These are phyloP conservation scores for Eutypella sp. DNA, from an alignment of 2,329 filamentous ascomycete species.

Conservation along the genomic window DNA sequence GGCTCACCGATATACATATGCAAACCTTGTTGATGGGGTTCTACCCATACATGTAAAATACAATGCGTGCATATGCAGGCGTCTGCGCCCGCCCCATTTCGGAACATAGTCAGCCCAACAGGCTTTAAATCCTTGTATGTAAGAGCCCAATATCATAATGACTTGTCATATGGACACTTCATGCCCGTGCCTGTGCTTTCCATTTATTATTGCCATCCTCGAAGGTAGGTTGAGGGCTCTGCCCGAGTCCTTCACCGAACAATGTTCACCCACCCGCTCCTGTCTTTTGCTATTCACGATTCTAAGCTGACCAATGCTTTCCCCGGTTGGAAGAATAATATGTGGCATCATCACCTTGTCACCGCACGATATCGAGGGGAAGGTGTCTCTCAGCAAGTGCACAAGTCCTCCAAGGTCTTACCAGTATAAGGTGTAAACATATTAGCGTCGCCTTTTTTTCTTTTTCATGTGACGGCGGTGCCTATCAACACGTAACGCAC, in stretches of 20 bases:
- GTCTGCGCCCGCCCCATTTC: neutral
- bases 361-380: neutral
- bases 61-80: neutral
- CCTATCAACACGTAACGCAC: neutral
- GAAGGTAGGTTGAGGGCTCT: neutral
- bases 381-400: neutral
- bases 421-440: neutral
- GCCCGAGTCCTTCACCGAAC: neutral
- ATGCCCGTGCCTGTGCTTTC: neutral
- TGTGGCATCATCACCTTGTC: neutral
- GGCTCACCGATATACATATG: neutral
- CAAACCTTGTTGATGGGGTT: neutral
- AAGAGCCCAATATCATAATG: neutral
- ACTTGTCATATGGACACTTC: neutral
- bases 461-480: neutral
- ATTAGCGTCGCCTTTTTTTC: neutral
- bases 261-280: neutral
- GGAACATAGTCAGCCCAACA: neutral
- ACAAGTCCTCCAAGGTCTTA: neutral
- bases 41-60: neutral
- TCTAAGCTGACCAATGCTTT: constrained; percentile 1
- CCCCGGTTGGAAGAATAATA: neutral
- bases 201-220: neutral
- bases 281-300: constrained; percentile 4
- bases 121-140: neutral